Percentiles rank a stretch among this genome's conserved stretches.
phyloP scores from a whole-genome alignment of 768 basidiomycete genomes.

The Chalciporus piperatus region DNA sequence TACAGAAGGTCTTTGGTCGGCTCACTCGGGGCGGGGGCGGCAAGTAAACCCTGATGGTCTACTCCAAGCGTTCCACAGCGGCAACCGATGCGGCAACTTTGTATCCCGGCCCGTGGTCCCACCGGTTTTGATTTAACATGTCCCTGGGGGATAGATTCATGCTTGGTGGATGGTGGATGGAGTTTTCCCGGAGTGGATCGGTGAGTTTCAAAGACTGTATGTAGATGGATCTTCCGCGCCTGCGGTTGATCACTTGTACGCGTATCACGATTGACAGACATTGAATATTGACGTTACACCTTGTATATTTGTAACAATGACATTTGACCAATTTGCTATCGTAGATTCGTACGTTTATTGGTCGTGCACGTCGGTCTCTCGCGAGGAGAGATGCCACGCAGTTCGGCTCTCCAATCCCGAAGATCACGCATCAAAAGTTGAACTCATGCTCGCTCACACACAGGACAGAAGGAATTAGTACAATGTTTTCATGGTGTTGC shows the following conservation, averaged over 20 bases:
- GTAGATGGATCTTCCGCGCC: neutral
- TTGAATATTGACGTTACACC: neutral
- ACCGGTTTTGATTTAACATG: neutral
- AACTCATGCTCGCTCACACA: too few relatives aligned
- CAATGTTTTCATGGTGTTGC: conserved; percentile 9
- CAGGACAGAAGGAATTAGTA: neutral
- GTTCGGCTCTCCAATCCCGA: too few relatives aligned
- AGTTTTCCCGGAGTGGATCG: neutral
- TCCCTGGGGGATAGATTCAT: neutral
- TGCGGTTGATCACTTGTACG: neutral
- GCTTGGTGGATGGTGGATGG: neutral
- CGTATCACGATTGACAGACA: too few relatives aligned
- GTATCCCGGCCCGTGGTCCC: too few relatives aligned
- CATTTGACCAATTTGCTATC: neutral
- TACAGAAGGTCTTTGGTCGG: conserved; percentile 29
- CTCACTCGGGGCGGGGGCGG: conserved; percentile 10
- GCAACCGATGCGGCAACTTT: too few relatives aligned
- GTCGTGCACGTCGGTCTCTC: too few relatives aligned
- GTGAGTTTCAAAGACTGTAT: neutral
- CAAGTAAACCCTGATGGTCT: conserved; percentile 17
- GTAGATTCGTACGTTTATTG: too few relatives aligned
- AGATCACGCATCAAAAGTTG: too few relatives aligned
- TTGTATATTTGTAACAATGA: conserved; percentile 3
- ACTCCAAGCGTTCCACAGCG: too few relatives aligned
- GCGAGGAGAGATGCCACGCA: too few relatives aligned